Evolutionary conservation across 371 early-diverging fungal genomes (phyloP).

Genomic region (Conidiobolus incongruus): DNA sequence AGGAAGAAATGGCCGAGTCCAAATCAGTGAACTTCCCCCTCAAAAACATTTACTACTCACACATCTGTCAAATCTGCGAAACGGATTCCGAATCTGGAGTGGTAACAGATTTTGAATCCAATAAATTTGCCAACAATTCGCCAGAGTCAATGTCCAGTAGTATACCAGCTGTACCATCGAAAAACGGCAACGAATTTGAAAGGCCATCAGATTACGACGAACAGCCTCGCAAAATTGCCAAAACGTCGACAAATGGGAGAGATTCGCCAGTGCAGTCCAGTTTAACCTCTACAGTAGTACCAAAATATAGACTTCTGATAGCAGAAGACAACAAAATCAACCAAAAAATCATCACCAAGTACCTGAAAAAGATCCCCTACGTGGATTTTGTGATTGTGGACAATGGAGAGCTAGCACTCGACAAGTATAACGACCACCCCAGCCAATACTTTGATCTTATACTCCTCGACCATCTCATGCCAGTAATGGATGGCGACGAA

Average conservation of each 20-base stretch:
- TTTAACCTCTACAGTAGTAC: too few relatives aligned
- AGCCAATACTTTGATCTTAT: conserved; percentile 2
- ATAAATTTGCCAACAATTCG: too few relatives aligned
- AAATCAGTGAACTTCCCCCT: too few relatives aligned
- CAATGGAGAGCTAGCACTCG: conserved; percentile 4
- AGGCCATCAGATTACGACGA: background rate
- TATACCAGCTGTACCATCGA: too few relatives aligned
- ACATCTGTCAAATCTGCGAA: too few relatives aligned
- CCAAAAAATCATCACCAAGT: conserved; percentile 1
- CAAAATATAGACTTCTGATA: conserved; percentile 1
- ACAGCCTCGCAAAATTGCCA: background rate
- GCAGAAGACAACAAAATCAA: conserved; percentile 6
- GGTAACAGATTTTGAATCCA: too few relatives aligned
- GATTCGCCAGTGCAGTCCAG: too few relatives aligned
- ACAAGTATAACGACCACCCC: background rate
- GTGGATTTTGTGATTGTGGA: conserved; percentile 1
- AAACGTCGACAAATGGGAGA: too few relatives aligned
- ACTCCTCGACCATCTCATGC: conserved; percentile 6
- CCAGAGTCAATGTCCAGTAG: too few relatives aligned
- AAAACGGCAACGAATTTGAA: background rate
- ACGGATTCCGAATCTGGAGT: too few relatives aligned
- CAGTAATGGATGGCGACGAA: conserved; percentile 5
- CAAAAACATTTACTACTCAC: too few relatives aligned
- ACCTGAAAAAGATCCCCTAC: conserved; percentile 3
- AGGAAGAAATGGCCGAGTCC: too few relatives aligned